Conservation (phyloP, 352 stramenopile species). For the Elongisporangium prolatum region DNA sequence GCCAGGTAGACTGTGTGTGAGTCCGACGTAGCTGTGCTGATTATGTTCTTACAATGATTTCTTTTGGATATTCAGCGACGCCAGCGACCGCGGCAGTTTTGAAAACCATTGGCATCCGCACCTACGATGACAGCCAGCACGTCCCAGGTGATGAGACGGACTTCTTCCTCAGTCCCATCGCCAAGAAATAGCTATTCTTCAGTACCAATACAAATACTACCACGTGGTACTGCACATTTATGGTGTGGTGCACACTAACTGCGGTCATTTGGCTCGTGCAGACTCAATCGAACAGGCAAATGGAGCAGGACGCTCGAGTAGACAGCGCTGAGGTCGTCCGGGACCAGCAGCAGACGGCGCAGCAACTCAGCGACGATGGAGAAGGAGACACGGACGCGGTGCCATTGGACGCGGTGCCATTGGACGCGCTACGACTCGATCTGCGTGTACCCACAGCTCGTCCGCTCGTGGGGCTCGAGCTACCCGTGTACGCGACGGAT, state of each 20-base stretch:
- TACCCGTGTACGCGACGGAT: slow-evolving; percentile 57
- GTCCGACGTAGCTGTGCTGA: not conserved
- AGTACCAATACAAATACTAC: not conserved
- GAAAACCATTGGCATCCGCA: slow-evolving; percentile 33
- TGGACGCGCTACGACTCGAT: slow-evolving; percentile 8
- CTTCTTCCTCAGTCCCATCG: not conserved
- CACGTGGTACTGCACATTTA: too few relatives aligned
- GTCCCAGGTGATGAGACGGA: not conserved
- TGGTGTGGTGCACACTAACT: not conserved
- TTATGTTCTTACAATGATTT: not conserved
- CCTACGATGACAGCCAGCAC: not conserved
- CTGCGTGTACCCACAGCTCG: slow-evolving; percentile 29
- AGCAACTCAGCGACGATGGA: not conserved
- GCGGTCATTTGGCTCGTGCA: not conserved
- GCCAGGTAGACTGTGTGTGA: slow-evolving; percentile 22
- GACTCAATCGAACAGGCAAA: not conserved
- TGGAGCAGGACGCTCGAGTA: not conserved
- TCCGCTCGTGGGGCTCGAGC: slow-evolving; percentile 55
- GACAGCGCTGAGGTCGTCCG: not conserved
- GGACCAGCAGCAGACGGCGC: not conserved
- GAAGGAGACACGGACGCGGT: not conserved
- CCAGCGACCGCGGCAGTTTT: slow-evolving; percentile 30
- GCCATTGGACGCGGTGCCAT: not conserved
- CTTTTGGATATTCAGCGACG: slow-evolving; percentile 22
- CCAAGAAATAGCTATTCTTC: not conserved